Evolutionary conservation across 768 basidiomycete genomes (phyloP).

Genomic region (Suillus placidus): DNA sequence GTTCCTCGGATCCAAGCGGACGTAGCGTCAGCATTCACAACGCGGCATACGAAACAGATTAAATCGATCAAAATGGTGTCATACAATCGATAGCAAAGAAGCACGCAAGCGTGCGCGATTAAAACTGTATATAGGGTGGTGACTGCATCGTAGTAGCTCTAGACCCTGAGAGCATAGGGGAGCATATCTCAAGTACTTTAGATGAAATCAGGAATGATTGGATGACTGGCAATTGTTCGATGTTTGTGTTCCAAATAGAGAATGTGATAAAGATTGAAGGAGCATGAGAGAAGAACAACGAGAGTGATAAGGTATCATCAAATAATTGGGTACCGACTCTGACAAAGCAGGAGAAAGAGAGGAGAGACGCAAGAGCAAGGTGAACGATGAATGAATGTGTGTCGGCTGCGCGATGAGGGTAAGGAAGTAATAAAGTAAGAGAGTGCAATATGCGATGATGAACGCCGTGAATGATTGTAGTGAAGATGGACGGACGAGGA

Average conservation of each 20-base stretch:
- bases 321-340: conserved; percentile 28
- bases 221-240: conserved; percentile 24
- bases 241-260: conserved; percentile 40
- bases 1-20: conserved; percentile 91
- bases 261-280: conserved; percentile 35
- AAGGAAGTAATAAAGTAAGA: conserved; percentile 25
- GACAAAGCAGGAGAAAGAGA: conserved; percentile 20
- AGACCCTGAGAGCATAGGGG: conserved; percentile 2
- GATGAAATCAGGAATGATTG: conserved; percentile 16
- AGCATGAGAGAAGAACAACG: conserved; percentile 22
- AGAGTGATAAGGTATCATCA: conserved; percentile 40
- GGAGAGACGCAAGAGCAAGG: conserved; percentile 10
- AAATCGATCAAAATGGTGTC: conserved; percentile 11
- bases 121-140: conserved; percentile 10
- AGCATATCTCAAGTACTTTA: conserved; percentile 13
- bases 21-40: conserved; percentile 95
- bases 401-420: conserved; percentile 28
- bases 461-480: conserved; percentile 23
- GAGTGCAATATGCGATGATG: conserved; percentile 30
- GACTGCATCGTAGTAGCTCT: conserved; percentile 4
- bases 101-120: background rate
- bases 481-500: conserved; percentile 21
- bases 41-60: conserved; percentile 66
- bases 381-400: conserved; percentile 27
- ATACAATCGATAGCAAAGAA: conserved; percentile 4